Evolutionary conservation across 768 basidiomycete species (phyloP).

Genomic region (Amanita pallidorosea): DNA sequence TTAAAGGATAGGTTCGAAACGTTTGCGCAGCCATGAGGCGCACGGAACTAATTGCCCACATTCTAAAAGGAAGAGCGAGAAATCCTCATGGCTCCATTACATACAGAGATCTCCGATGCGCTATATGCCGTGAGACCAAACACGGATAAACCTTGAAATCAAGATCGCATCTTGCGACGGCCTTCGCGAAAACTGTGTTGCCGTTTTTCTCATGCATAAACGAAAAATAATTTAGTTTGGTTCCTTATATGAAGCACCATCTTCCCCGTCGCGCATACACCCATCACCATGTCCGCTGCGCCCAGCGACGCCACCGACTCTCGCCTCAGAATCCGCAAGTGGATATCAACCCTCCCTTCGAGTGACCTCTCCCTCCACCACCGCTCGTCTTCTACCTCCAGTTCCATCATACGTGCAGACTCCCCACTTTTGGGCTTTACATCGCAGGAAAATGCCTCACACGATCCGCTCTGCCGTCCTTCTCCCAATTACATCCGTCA

Average conservation of each 20-base stretch:
- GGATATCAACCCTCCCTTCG: constrained; percentile 1
- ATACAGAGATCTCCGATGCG: constrained; percentile 3
- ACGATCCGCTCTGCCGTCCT: constrained; percentile 3
- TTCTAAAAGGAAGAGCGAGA: not conserved
- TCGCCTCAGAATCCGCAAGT: not conserved
- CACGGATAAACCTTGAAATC: not conserved
- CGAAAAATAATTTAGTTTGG: not conserved
- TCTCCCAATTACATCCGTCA: constrained; percentile 1
- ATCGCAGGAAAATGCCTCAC: constrained; percentile 1
- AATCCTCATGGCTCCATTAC: constrained; percentile 1
- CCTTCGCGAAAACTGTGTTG: not conserved
- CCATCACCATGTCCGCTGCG: not conserved
- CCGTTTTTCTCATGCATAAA: constrained; percentile 1
- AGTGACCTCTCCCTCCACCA: not conserved
- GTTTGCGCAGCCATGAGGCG: not conserved
- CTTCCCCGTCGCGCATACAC: constrained; percentile 1
- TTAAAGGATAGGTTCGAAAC: not conserved
- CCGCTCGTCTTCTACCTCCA: not conserved
- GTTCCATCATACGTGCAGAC: constrained; percentile 1
- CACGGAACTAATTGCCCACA: not conserved
- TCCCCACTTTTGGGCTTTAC: constrained; percentile 6
- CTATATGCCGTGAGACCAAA: not conserved
- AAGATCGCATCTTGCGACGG: not conserved
- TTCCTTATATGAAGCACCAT: not conserved
- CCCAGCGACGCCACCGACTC: not conserved